Base-by-base conservation (phyloP, 768 basidiomycete species). In the Pleurotus citrinopileatus region DNA sequence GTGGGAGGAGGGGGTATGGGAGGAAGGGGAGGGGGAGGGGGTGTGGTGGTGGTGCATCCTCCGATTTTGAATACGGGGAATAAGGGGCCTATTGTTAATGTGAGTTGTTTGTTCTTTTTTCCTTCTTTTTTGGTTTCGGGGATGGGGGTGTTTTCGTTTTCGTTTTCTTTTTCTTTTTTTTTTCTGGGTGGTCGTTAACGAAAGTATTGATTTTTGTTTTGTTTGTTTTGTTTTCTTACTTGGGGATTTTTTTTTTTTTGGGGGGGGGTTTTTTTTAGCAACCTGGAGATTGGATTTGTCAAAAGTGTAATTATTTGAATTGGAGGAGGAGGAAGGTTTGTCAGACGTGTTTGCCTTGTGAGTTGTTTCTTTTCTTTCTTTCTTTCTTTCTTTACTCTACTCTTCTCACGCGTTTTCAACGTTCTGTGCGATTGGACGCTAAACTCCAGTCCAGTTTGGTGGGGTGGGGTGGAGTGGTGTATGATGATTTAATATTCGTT, bases 61-160 rank as follows among this genome's bases (percentile, higher is more conserved):
- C 91, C 91, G 53, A 93, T 93, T 61, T 73, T 93, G 59, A 94
- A 94, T 65, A 94, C 91, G 0, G 91, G 91, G 1, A 94, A 94
- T 68, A 80, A 87, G 53, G 91, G 91, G 22, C 91, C 91, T 6
- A 93, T 93, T 52, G 87, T 90, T 59, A 89, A 91, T 70, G 79
- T 86, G 76, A 63, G 83, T 83, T 37, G n/a, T n/a, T n/a, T n/a
- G n/a, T 66, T 66, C 48, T 62, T 69, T 46, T 46, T 25, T 53
- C 56, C 52, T 5, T 57, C 27, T 52, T 26, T 51, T 34, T n/a
- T n/a, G n/a, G n/a, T n/a, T n/a, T n/a, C n/a, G n/a, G n/a, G n/a
- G n/a, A n/a, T n/a, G n/a, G n/a, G n/a, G n/a, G n/a, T n/a, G n/a
- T n/a, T n/a, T n/a, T n/a, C n/a, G n/a, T n/a, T n/a, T n/a, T n/a